These are phyloP conservation scores for Pterocarpus santalinus DNA, from an alignment of 306 rosid genomes.

Conservation along the genomic window DNA sequence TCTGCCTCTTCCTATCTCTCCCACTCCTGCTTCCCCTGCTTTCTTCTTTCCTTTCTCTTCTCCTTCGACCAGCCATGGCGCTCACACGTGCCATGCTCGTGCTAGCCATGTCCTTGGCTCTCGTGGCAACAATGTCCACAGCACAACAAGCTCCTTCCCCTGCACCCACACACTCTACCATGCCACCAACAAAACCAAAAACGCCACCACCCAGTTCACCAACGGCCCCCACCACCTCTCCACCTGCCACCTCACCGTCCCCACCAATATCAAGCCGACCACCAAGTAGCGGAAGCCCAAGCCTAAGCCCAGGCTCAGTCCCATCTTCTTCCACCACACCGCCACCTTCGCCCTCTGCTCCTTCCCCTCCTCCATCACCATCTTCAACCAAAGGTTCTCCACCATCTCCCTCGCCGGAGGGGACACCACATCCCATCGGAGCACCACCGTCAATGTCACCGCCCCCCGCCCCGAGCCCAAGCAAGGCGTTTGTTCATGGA, in stretches of 20 bases:
- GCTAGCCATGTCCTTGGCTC: slow-evolving; percentile 50
- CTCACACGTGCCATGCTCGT: slow-evolving; percentile 57
- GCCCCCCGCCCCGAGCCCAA: neutral
- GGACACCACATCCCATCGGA: neutral
- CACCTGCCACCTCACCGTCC: slow-evolving; percentile 40
- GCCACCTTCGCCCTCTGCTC: slow-evolving; percentile 24
- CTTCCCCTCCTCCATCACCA: slow-evolving; percentile 10
- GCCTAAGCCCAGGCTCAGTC: slow-evolving; percentile 30
- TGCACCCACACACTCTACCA: slow-evolving; percentile 42
- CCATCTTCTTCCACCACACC: slow-evolving; percentile 25
- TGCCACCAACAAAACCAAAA: neutral
- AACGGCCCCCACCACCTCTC: slow-evolving; percentile 17
- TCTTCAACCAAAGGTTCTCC: neutral
- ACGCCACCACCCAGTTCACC: neutral
- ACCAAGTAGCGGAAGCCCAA: neutral
- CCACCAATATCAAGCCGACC: slow-evolving; percentile 23
- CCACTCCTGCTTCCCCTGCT: neutral
- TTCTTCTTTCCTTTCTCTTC: neutral
- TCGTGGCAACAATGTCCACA: slow-evolving; percentile 59
- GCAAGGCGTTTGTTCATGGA: slow-evolving; percentile 46
- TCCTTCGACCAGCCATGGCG: slow-evolving; percentile 55
- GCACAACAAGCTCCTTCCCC: slow-evolving; percentile 64
- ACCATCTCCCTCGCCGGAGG: neutral
- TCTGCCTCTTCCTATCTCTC: neutral
- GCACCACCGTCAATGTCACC: neutral